Conservation (phyloP, 768 basidiomycete species). For the Rhizopogon salebrosus region DNA sequence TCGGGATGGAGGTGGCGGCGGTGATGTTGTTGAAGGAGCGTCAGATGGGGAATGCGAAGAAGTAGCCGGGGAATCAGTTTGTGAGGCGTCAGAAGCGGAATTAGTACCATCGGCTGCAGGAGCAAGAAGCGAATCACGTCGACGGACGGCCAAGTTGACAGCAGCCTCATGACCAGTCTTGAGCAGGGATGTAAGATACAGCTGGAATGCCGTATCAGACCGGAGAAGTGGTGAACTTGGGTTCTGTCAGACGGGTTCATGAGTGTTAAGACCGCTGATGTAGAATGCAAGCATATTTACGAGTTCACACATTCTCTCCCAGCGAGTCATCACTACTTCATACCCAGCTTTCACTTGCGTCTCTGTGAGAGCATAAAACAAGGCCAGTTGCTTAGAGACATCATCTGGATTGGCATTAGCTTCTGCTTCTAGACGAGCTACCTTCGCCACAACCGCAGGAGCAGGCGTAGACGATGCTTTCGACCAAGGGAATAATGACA, state of each 20-base stretch:
- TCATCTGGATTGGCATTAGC: conserved; percentile 72
- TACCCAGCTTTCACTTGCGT: conserved; percentile 65
- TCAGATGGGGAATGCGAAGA: conserved; percentile 9
- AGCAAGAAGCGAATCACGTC: conserved; percentile 59
- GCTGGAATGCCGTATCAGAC: conserved; percentile 67
- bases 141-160: conserved; percentile 60
- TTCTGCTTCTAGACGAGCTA: conserved; percentile 71
- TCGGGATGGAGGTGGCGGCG: conserved; percentile 24
- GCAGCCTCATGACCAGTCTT: conserved; percentile 52
- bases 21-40: conserved; percentile 9
- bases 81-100: conserved; percentile 11
- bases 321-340: conserved; percentile 68
- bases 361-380: conserved; percentile 62
- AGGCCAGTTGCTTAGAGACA: conserved; percentile 59
- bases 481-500: conserved; percentile 30
- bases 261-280: conserved; percentile 4
- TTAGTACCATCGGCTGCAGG: conserved; percentile 23
- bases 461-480: conserved; percentile 45
- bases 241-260: conserved; percentile 38
- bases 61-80: background rate
- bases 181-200: conserved; percentile 68
- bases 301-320: conserved; percentile 82
- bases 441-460: conserved; percentile 61
- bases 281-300: conserved; percentile 39
- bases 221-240: conserved; percentile 62